Conservation (phyloP, 805 yeast genomes). For the Wickerhamiella qilinensis region DNA sequence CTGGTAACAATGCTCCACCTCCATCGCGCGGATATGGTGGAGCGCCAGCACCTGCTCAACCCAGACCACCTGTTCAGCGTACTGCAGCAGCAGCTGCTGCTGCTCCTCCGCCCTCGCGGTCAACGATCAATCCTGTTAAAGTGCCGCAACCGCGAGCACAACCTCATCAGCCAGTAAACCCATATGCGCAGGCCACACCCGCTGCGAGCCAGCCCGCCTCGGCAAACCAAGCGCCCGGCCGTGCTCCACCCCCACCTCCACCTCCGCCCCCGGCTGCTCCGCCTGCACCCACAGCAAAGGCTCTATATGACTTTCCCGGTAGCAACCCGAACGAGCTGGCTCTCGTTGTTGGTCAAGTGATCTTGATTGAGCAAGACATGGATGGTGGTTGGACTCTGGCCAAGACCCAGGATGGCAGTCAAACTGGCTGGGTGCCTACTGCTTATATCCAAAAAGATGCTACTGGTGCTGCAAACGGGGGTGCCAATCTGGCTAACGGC, state of each 20-base stretch:
- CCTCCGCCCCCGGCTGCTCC: constrained; percentile 56
- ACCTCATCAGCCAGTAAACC: too few species aligned
- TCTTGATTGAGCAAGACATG: constrained; percentile 54
- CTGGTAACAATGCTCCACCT: not conserved
- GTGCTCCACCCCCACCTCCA: constrained; percentile 16
- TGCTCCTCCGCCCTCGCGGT: not conserved
- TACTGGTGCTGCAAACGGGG: constrained; percentile 1
- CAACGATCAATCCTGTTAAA: not conserved
- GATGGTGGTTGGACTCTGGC: constrained; percentile 94
- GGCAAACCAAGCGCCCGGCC: constrained; percentile 5
- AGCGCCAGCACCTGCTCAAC: constrained; percentile 4
- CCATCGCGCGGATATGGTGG: not conserved
- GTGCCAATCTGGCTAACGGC: constrained; percentile 11
- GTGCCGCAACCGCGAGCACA: not conserved
- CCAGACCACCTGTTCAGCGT: constrained; percentile 3
- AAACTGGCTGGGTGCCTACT: constrained; percentile 96
- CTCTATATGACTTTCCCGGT: constrained; percentile 79
- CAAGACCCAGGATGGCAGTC: constrained; percentile 52
- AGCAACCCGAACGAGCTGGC: constrained; percentile 75
- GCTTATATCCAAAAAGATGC: constrained; percentile 46
- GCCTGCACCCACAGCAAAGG: constrained; percentile 63
- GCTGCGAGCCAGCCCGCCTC: constrained; percentile 1
- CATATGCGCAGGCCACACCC: too few species aligned
- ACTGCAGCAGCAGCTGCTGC: not conserved
- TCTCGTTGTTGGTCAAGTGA: constrained; percentile 55